A percentile compares a stretch with the other conserved stretches of the same genome.
Conservation (phyloP, 352 stramenopile genomes). For the Phytophthora melonis region DNA sequence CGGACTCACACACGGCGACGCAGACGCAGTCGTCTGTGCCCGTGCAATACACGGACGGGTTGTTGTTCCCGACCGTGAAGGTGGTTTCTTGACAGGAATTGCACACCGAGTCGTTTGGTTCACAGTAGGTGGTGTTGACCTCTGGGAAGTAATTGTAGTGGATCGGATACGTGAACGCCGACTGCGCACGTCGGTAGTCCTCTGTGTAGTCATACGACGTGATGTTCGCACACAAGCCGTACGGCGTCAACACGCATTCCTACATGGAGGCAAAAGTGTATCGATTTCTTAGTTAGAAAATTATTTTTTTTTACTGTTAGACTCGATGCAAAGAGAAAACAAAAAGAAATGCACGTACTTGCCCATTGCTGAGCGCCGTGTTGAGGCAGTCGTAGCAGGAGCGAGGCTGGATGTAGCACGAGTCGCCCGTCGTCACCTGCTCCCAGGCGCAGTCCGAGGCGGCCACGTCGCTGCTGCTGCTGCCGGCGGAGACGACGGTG, state of each 20-base stretch:
- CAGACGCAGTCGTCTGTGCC: constrained; percentile 56
- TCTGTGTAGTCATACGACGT: constrained; percentile 52
- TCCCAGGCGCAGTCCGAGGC: constrained; percentile 61
- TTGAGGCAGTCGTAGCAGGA: constrained; percentile 76
- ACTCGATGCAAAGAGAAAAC: background rate
- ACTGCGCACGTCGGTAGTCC: constrained; percentile 58
- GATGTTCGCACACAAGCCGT: constrained; percentile 53
- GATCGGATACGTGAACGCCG: constrained; percentile 46
- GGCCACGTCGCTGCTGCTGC: background rate
- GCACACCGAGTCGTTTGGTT: constrained; percentile 46
- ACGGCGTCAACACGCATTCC: constrained; percentile 60
- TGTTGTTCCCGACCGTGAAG: constrained; percentile 49
- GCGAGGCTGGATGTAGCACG: constrained; percentile 57
- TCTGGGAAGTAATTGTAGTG: constrained; percentile 73
- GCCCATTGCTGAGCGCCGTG: constrained; percentile 31
- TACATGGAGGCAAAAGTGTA: constrained; percentile 14
- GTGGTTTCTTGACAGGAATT: constrained; percentile 41
- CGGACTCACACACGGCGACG: constrained; percentile 60
- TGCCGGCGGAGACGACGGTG: background rate
- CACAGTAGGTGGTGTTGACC: constrained; percentile 67
- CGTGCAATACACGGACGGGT: constrained; percentile 63
- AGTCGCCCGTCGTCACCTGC: constrained; percentile 33
- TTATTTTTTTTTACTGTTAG: background rate
- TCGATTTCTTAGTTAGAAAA: constrained; percentile 3
- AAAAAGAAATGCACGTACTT: constrained; percentile 37